Evolutionary conservation across 2,329 filamentous ascomycete species (phyloP), one percentile per base, ranked within the genome.

Genomic region (Colletotrichum tofieldiae): DNA sequence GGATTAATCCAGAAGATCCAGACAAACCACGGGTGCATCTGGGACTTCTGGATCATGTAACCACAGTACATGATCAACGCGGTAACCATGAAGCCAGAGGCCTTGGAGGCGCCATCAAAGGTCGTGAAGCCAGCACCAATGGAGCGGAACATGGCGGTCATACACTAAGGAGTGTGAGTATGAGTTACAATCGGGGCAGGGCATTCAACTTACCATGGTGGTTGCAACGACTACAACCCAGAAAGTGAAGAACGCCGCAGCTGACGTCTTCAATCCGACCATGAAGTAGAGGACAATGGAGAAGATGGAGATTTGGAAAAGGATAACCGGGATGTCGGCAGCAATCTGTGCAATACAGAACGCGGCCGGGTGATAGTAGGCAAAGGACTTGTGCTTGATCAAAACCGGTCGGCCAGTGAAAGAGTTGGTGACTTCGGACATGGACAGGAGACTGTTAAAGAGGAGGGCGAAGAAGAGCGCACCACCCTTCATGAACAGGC

Each of bases 1-100:
- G 92, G 92, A 74, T 93, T 87, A 29, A 92, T 55, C 88, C 89
- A 91, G 73, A 86, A 91, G 3, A 92, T 78, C 90, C 90, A 92
- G 3, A 84, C 81, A 32, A 92, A 87, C 89, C 89, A 92, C 0
- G 87, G 86, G 51, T 90, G 88, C 90, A 92, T 92, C 72, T 89
- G 83, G 29, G 85, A 85, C 32, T 90, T 89, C 5, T 85, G 86
- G 68, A 92, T 92, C 77, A 91, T 84, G 78, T 90, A 93, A 18
- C 91, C 91, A 4, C 86, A 90, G 78, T 93, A 93, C 51, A 92
- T 87, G 65, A 92, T 81, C 12, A 88, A 78, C 0, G 87, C 86
- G 41, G 83, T 83, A 61, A 92, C 81, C 64, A 82, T 26, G 51
- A 87, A 81, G 47, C 87, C 87, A 5, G 86, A 88, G 1, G 87